Conservation (phyloP, 2,329 filamentous ascomycete genomes). For the Alternaria conjuncta region DNA sequence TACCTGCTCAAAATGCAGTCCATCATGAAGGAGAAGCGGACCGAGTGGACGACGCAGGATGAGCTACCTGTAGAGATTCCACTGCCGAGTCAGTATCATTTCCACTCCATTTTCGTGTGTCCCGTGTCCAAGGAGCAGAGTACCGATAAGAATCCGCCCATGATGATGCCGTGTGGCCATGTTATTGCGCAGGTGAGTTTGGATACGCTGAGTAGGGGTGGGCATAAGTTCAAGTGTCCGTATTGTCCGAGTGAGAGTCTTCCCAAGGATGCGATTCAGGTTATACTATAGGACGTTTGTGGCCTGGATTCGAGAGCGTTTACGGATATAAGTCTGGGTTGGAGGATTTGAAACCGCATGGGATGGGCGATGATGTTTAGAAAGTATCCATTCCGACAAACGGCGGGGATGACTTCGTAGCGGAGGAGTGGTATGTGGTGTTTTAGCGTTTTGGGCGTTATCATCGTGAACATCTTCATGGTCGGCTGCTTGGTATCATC, state of each 20-base stretch:
- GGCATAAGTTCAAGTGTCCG: slow-evolving; percentile 83
- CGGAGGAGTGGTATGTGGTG: background rate
- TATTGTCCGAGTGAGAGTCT: slow-evolving; percentile 90
- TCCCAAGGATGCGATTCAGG: slow-evolving; percentile 69
- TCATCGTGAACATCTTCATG: background rate
- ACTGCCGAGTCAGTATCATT: slow-evolving; percentile 69
- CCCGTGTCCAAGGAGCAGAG: slow-evolving; percentile 97
- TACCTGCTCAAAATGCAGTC: slow-evolving; percentile 85
- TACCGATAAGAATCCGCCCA: slow-evolving; percentile 89
- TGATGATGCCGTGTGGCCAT: slow-evolving; percentile 96
- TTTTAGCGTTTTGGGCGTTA: background rate
- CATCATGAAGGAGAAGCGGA: slow-evolving; percentile 86
- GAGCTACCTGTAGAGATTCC: slow-evolving; percentile 83
- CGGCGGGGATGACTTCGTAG: background rate
- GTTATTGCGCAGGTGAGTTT: slow-evolving; percentile 88
- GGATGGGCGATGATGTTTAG: background rate
- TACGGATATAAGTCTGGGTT: background rate
- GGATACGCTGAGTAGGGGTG: slow-evolving; percentile 77
- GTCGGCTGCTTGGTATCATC: background rate
- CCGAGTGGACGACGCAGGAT: slow-evolving; percentile 91
- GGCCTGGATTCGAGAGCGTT: background rate
- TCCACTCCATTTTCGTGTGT: slow-evolving; percentile 97
- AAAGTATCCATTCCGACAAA: background rate
- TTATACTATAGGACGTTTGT: slow-evolving; percentile 34
- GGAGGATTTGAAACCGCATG: background rate